These are phyloP conservation scores for Phanerochaete carnosa DNA, from an alignment of 768 basidiomycete species.

Conservation along the genomic window DNA sequence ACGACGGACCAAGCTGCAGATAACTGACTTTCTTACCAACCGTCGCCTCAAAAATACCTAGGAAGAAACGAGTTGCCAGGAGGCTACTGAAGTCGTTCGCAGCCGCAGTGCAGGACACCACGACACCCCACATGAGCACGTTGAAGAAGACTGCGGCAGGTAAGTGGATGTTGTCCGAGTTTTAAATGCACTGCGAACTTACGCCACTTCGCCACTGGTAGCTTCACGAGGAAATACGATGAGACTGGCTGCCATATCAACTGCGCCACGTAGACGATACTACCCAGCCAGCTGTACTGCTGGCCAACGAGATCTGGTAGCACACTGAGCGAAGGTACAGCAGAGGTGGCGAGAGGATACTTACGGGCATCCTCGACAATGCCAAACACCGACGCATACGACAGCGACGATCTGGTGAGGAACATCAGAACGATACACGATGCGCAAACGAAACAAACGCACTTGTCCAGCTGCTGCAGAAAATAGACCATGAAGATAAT, in stretches of 20 bases:
- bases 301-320: conserved; percentile 31
- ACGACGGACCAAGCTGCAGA: background rate
- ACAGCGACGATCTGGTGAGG: conserved; percentile 37
- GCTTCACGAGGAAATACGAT: conserved; percentile 37
- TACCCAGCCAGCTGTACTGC: conserved; percentile 43
- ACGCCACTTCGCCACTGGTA: conserved; percentile 39
- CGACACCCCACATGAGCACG: conserved; percentile 41
- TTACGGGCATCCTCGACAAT: conserved; percentile 34
- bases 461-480: conserved; percentile 44
- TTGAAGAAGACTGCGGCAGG: conserved; percentile 17
- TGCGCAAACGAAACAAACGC: conserved; percentile 8
- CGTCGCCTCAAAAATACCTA: conserved; percentile 45
- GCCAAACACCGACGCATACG: conserved; percentile 46
- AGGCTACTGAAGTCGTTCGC: conserved; percentile 40
- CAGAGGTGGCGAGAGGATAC: background rate
- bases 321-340: background rate
- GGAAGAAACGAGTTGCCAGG: conserved; percentile 38
- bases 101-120: conserved; percentile 35
- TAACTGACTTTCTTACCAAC: conserved; percentile 28
- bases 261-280: conserved; percentile 44
- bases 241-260: conserved; percentile 42
- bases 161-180: conserved; percentile 12
- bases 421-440: background rate
- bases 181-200: conserved; percentile 24
- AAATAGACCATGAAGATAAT: conserved; percentile 38